Evolutionary conservation across 139 green algal species (phyloP), one percentile per base, ranked within the genome.

Genomic region (Klebsormidium nitens): DNA sequence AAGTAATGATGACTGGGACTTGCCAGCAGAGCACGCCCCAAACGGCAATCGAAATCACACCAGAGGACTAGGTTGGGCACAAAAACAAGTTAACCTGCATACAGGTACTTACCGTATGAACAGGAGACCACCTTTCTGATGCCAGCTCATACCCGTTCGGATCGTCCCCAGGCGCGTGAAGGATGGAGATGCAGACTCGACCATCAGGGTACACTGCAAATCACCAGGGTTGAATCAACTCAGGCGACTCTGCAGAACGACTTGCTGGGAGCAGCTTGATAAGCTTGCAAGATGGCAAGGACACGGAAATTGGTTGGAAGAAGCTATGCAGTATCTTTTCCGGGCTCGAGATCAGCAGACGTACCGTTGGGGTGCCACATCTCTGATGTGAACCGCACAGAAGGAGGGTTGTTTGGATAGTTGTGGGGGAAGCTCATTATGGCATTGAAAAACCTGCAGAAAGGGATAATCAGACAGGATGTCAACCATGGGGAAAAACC

Each of bases 361-460:
- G 34, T 29, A 78, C 71, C 71, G 52, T 82, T 85, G 28, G 75
- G 75, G 36, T 85, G 79, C 95, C 95, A 99, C 92, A 99, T 98
- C 32, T 99, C 95, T 57, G 90, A 97, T 0, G 86, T 96, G 83
- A 99, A 99, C 0, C 87, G 82, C 77, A 93, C 96, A 1, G 81
- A 85, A 23, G 95, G 95, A 14, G 95, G 95, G 2, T 73, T 91
- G 69, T 99, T 93, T 4, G 95, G 95, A 74, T 99, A 99, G 86
- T 99, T 95, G 59, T 86, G 87, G 2, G 95, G 95, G 74, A 99
- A 99, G 28, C 81, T 88, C 67, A 99, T 84, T 3, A 89, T 73
- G 1, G 92, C 91, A 68, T 96, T 97, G 83, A 99, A 99, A 81
- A 99, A 98, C n/a, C n/a, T n/a, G n/a, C n/a, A n/a, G n/a, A n/a